phyloP scores from a whole-genome alignment of 2,329 filamentous ascomycete species.

The Ophiostoma pallidulum region DNA sequence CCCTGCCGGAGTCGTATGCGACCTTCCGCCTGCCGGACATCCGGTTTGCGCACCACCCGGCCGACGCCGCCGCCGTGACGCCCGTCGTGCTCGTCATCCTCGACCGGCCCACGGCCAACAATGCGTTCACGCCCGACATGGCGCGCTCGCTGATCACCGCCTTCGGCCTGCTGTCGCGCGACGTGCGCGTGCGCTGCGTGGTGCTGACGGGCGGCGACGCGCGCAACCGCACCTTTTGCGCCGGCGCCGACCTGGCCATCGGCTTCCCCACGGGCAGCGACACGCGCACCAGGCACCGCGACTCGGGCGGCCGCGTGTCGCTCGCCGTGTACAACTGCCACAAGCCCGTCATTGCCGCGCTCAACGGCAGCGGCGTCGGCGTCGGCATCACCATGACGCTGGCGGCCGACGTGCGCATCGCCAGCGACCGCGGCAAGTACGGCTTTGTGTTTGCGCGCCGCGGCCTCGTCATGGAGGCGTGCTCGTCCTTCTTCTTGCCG shows the following conservation, averaged over 20 bases:
- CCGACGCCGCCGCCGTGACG: slow-evolving; percentile 44
- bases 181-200: slow-evolving; percentile 44
- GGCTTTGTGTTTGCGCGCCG: slow-evolving; percentile 66
- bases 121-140: slow-evolving; percentile 61
- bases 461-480: slow-evolving; percentile 64
- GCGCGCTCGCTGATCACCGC: slow-evolving; percentile 48
- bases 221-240: slow-evolving; percentile 44
- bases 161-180: slow-evolving; percentile 40
- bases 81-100: slow-evolving; percentile 54
- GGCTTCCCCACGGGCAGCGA: slow-evolving; percentile 18
- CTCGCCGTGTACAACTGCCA: slow-evolving; percentile 47
- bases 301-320: slow-evolving; percentile 43
- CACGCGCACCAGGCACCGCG: slow-evolving; percentile 29
- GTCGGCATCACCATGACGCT: slow-evolving; percentile 55
- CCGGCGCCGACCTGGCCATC: slow-evolving; percentile 43
- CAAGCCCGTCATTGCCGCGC: slow-evolving; percentile 50
- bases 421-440: slow-evolving; percentile 50
- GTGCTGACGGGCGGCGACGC: slow-evolving; percentile 45
- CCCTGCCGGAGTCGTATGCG: slow-evolving; percentile 27
- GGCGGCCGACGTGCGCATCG: slow-evolving; percentile 43
- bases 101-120: slow-evolving; percentile 54
- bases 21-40: slow-evolving; percentile 34
- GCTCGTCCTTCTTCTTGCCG: slow-evolving; percentile 62
- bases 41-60: slow-evolving; percentile 39
- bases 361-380: slow-evolving; percentile 51